Conservation (phyloP, 2,329 filamentous ascomycete species). For the Scorias spongiosa region DNA sequence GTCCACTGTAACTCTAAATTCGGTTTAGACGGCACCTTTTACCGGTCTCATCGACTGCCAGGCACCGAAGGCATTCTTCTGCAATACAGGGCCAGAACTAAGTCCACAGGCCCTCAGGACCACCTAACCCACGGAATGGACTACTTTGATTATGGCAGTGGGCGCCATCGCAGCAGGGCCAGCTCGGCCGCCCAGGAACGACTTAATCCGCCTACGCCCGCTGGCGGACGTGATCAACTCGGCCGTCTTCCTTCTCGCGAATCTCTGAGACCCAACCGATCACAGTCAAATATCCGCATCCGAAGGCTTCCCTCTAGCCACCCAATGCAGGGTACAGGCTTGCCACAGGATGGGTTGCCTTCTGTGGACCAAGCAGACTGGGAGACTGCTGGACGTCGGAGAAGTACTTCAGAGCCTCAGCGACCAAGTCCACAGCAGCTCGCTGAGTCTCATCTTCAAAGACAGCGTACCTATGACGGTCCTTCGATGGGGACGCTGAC, state of each 20-base stretch:
- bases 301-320: constrained; percentile 14
- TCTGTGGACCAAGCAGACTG: constrained; percentile 4
- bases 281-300: constrained; percentile 18
- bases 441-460: constrained; percentile 8
- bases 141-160: constrained; percentile 11
- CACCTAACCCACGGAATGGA: constrained; percentile 6
- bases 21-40: too few relatives aligned
- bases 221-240: constrained; percentile 3
- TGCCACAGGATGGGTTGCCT: constrained; percentile 1
- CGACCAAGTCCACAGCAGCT: constrained; percentile 7
- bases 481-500: constrained; percentile 14
- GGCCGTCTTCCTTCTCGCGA: constrained; percentile 10
- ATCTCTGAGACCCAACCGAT: constrained; percentile 15
- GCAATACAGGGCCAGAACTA: too few relatives aligned
- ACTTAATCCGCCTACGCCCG: constrained; percentile 5
- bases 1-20: too few relatives aligned
- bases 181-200: constrained; percentile 6
- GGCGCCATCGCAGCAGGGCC: constrained; percentile 5
- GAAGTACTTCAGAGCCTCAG: constrained; percentile 19
- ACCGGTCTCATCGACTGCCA: too few relatives aligned
- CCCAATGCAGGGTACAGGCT: constrained; percentile 3
- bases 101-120: too few relatives aligned
- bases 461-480: constrained; percentile 12
- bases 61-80: too few relatives aligned
- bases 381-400: constrained; percentile 11